These are phyloP conservation scores for Ascosphaera apis DNA, from an alignment of 2,329 filamentous ascomycete species.

Conservation along the genomic window DNA sequence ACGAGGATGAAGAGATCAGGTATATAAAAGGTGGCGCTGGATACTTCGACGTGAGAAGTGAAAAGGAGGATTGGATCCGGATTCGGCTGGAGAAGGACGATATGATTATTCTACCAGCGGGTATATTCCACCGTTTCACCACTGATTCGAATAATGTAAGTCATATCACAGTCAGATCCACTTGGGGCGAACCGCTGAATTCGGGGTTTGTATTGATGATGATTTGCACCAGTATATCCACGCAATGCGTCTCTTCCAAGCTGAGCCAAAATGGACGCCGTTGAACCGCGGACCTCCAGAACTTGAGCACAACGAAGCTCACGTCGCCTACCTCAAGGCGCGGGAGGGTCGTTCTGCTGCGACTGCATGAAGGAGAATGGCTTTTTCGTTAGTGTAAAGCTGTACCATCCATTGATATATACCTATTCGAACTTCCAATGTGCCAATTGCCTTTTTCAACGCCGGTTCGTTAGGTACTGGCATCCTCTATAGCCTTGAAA, in stretches of 20 bases:
- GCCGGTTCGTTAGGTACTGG: too few species aligned
- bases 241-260: slow-evolving; percentile 91
- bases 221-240: slow-evolving; percentile 50
- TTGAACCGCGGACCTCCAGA: slow-evolving; percentile 51
- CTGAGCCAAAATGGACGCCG: slow-evolving; percentile 95
- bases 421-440: too few species aligned
- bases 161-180: slow-evolving; percentile 1
- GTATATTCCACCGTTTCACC: slow-evolving; percentile 95
- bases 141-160: slow-evolving; percentile 55
- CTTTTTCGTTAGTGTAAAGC: background rate
- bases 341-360: slow-evolving; percentile 9
- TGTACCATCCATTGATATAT: slow-evolving; percentile 9
- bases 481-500: too few species aligned
- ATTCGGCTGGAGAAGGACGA: slow-evolving; percentile 69
- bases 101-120: slow-evolving; percentile 76
- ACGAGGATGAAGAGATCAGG: slow-evolving; percentile 95
- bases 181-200: slow-evolving; percentile 3
- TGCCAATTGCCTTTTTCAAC: too few species aligned
- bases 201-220: slow-evolving; percentile 2
- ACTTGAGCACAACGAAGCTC: slow-evolving; percentile 54
- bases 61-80: slow-evolving; percentile 71
- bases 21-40: slow-evolving; percentile 77
- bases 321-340: slow-evolving; percentile 48
- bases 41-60: slow-evolving; percentile 76
- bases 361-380: slow-evolving; percentile 5